Evolutionary conservation across 2,329 filamentous ascomycete species (phyloP).

Genomic region (Alternaria sp.): DNA sequence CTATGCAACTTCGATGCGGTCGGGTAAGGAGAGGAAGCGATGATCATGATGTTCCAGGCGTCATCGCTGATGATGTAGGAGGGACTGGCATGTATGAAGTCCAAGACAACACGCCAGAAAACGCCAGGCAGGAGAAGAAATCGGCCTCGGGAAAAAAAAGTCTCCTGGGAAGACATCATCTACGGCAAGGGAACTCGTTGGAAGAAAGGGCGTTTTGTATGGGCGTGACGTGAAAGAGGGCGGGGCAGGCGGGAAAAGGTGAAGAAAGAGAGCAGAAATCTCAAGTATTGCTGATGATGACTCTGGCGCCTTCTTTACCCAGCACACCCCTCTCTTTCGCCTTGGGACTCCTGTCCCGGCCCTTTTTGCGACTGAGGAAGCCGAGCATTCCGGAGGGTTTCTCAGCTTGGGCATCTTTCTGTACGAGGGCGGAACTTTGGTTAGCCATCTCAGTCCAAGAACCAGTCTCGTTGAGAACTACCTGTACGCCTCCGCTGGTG

Average conservation of each 20-base stretch:
- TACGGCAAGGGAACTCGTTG: slow-evolving; percentile 11
- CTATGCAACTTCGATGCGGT: slow-evolving; percentile 10
- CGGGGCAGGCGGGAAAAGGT: background rate
- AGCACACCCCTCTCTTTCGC: slow-evolving; percentile 91
- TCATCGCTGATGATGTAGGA: background rate
- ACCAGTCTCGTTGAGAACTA: slow-evolving; percentile 86
- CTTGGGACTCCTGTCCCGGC: slow-evolving; percentile 88
- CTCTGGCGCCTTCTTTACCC: slow-evolving; percentile 89
- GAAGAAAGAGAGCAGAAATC: background rate
- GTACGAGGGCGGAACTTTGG: slow-evolving; percentile 75
- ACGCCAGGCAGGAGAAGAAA: slow-evolving; percentile 6
- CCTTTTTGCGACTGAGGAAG: slow-evolving; percentile 88
- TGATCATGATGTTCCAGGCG: background rate
- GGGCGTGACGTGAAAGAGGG: background rate
- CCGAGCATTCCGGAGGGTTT: slow-evolving; percentile 83
- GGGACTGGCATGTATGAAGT: background rate
- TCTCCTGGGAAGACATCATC: background rate
- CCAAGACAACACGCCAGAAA: background rate
- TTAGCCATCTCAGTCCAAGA: slow-evolving; percentile 92
- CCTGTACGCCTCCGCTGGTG: slow-evolving; percentile 84
- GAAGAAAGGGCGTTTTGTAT: background rate
- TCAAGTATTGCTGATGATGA: slow-evolving; percentile 55
- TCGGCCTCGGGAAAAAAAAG: background rate
- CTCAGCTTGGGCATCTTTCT: slow-evolving; percentile 45
- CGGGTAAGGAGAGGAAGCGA: background rate